phyloP scores from a whole-genome alignment of 768 basidiomycete genomes.

The Lactifluus echinatus region DNA sequence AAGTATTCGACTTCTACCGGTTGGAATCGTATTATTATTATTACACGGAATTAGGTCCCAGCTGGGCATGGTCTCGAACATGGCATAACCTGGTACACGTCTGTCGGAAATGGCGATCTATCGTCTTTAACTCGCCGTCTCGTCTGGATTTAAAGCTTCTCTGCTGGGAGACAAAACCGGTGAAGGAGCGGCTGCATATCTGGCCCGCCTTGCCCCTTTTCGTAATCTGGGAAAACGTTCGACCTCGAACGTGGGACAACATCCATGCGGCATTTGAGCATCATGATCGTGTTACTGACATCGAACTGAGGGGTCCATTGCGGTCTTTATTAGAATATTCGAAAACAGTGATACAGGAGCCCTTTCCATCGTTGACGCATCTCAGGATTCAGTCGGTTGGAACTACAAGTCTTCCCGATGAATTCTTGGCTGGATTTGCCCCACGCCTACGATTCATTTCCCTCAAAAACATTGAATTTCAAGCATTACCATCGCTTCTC shows the following conservation, averaged over 20 bases:
- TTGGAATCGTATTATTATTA: too few species aligned
- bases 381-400: background rate
- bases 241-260: background rate
- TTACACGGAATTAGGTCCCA: too few species aligned
- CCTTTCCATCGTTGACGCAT: background rate
- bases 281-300: background rate
- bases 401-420: background rate
- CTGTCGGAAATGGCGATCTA: background rate
- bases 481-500: background rate
- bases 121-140: background rate
- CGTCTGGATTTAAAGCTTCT: background rate
- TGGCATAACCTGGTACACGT: background rate
- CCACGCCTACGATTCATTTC: background rate
- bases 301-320: background rate
- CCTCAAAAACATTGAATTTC: background rate
- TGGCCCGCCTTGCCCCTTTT: background rate
- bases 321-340: background rate
- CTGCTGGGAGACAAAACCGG: background rate
- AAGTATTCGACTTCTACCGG: background rate
- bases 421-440: background rate
- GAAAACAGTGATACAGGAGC: background rate
- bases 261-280: background rate
- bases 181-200: background rate
- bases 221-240: background rate
- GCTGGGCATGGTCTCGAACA: background rate